Base-by-base conservation (phyloP, 1,284 basidiomycete species). In the Cerioporus squamosus region DNA sequence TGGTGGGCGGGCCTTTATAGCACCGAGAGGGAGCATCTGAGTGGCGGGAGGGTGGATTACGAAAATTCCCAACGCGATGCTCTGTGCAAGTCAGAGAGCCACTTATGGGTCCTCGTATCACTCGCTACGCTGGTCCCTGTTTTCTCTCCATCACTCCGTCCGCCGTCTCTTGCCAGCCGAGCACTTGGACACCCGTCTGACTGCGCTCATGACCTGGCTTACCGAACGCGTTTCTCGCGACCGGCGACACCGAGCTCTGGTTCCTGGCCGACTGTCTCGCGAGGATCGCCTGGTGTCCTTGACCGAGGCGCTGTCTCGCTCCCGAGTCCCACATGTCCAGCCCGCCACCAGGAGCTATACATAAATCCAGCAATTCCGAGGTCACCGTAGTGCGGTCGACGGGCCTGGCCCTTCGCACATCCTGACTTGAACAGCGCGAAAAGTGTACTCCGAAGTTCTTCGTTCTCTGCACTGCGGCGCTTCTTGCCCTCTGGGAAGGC, bases 191-290 rank as follows among this genome's bases (percentile, higher is more conserved):
- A n/a, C 43, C 38, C 36, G 47, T 43, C 49, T 51, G 44, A 45
- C 48, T 29, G 33, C 24, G 45, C 49, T 43, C 42, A 47, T 48
- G 51, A 53, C 59, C 49, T 40, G 23, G 6, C 38, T 26, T 51
- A 17, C 36, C 36, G 36, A 39, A 49, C 18, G 33, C 39, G 23
- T n/a, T 42, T 8, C 40, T 29, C 45, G 42, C 33, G 24, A 29
- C 17, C 20, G 26, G 26, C 6, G 20, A n/a, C 38, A 17, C 43
- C 38, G 38, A 36, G 33, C 33, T 36, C 33, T 17, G 44, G 59
- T 61, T 42, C 59, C 59, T 61, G 59, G 55, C 59, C 51, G 50
- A 53, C 39, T 54, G 42, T 44, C 47, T 46, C 56, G 23, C 44
- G 44, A 45, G 44, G 24, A 18, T 17, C 44, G 44, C 44, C 20